These are phyloP conservation scores for Blumeria graminis DNA, from an alignment of 2,329 filamentous ascomycete genomes.

Conservation along the genomic window DNA sequence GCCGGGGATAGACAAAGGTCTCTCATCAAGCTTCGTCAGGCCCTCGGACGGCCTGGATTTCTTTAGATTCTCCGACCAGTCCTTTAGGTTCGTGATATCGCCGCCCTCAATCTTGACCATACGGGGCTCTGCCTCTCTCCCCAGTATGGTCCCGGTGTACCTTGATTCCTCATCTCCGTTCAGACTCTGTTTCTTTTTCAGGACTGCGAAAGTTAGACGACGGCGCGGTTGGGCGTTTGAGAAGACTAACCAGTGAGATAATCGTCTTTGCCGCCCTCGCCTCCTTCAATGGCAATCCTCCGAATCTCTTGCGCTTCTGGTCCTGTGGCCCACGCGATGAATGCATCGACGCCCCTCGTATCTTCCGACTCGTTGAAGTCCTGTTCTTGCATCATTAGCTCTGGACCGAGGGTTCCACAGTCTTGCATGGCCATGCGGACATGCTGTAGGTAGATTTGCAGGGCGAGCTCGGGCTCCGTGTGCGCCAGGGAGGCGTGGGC, in stretches of 20 bases:
- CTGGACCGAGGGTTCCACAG: conserved; percentile 47
- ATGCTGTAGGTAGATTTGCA: conserved; percentile 45
- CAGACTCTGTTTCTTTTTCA: conserved; percentile 86
- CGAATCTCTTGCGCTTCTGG: conserved; percentile 55
- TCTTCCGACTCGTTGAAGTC: conserved; percentile 45
- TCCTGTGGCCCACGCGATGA: conserved; percentile 57
- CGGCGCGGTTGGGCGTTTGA: background rate
- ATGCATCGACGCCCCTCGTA: conserved; percentile 49
- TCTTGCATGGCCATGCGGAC: conserved; percentile 70
- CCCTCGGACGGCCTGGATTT: conserved; percentile 4
- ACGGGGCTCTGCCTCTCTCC: conserved; percentile 44
- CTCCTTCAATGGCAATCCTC: conserved; percentile 53
- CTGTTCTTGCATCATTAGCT: conserved; percentile 42
- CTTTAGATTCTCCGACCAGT: conserved; percentile 30
- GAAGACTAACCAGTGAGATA: conserved; percentile 34
- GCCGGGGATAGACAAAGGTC: conserved; percentile 14
- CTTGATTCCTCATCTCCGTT: conserved; percentile 72
- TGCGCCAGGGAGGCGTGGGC: conserved; percentile 35
- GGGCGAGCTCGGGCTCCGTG: conserved; percentile 38
- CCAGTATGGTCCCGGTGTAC: conserved; percentile 65
- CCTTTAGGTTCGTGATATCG: conserved; percentile 36
- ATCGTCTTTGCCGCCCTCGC: conserved; percentile 38
- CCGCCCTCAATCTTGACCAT: conserved; percentile 61
- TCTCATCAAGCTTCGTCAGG: conserved; percentile 8
- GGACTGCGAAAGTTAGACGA: conserved; percentile 22